Conservation (phyloP, 371 early-diverging fungal genomes). For the Mucor plumbeus region DNA sequence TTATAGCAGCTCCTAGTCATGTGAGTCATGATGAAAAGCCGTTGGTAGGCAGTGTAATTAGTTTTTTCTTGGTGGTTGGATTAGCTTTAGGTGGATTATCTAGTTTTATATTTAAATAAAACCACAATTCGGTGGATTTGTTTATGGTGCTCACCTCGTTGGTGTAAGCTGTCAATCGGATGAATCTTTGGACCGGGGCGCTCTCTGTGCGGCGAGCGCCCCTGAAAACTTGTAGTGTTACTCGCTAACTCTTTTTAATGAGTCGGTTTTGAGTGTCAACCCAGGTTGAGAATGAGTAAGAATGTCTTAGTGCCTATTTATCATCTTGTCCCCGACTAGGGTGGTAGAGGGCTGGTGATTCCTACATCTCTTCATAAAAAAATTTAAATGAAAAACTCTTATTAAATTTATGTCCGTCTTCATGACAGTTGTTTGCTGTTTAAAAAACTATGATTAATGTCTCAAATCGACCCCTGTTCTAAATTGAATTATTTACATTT, state of each 20-base stretch:
- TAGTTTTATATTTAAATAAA: constrained; percentile 42
- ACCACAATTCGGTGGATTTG: constrained; percentile 18
- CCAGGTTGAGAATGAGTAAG: constrained; percentile 29
- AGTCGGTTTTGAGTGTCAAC: constrained; percentile 40
- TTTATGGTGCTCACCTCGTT: not conserved
- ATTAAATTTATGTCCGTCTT: too few relatives aligned
- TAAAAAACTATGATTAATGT: too few relatives aligned
- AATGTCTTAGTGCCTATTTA: constrained; percentile 39
- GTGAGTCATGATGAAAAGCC: constrained; percentile 45
- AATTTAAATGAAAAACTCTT: not conserved
- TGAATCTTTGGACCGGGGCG: constrained; percentile 29
- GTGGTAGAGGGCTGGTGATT: constrained; percentile 38
- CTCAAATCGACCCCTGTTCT: too few relatives aligned
- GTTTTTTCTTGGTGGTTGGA: constrained; percentile 68
- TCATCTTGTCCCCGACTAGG: constrained; percentile 13
- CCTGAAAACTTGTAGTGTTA: constrained; percentile 36
- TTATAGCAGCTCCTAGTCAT: constrained; percentile 71
- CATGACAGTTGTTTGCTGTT: too few relatives aligned
- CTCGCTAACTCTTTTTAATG: constrained; percentile 37
- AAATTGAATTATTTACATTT: too few relatives aligned
- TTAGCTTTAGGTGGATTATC: constrained; percentile 69
- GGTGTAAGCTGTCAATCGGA: not conserved
- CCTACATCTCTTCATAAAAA: constrained; percentile 16
- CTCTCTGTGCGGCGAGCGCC: constrained; percentile 38
- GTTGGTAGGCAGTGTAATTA: constrained; percentile 69